phyloP scores from a whole-genome alignment of 257 asterid genomes.

The Osmanthus fragrans region DNA sequence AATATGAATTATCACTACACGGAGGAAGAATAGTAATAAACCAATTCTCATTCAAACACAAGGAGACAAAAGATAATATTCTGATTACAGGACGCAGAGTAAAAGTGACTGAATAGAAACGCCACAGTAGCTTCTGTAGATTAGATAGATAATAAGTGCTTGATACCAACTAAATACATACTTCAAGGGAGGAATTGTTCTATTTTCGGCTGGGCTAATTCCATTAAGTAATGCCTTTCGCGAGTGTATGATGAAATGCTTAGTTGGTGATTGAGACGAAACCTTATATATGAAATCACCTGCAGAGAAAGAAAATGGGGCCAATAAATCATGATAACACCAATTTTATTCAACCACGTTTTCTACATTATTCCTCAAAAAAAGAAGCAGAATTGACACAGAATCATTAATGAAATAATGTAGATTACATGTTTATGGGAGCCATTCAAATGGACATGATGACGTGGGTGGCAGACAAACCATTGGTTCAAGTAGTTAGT shows the following conservation, averaged over 20 bases:
- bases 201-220: slow-evolving; percentile 86
- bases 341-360: background rate
- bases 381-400: slow-evolving; percentile 8
- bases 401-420: background rate
- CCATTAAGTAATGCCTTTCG: slow-evolving; percentile 96
- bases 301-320: slow-evolving; percentile 42
- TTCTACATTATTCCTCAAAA: slow-evolving; percentile 8
- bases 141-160: slow-evolving; percentile 2
- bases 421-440: background rate
- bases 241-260: slow-evolving; percentile 90
- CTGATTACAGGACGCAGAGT: slow-evolving; percentile 13
- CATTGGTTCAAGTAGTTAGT: background rate
- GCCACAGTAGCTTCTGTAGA: slow-evolving; percentile 1
- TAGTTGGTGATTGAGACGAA: slow-evolving; percentile 87
- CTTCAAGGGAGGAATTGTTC: slow-evolving; percentile 92
- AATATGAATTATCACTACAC: background rate
- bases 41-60: background rate
- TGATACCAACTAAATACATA: slow-evolving; percentile 31
- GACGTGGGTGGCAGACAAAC: background rate
- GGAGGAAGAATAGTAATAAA: background rate
- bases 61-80: slow-evolving; percentile 14
- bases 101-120: slow-evolving; percentile 8
- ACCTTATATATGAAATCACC: slow-evolving; percentile 92
- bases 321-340: background rate
- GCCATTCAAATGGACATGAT: too few species aligned